Evolutionary conservation across 768 basidiomycete genomes (phyloP).

Genomic region (Tricholoma sp.): DNA sequence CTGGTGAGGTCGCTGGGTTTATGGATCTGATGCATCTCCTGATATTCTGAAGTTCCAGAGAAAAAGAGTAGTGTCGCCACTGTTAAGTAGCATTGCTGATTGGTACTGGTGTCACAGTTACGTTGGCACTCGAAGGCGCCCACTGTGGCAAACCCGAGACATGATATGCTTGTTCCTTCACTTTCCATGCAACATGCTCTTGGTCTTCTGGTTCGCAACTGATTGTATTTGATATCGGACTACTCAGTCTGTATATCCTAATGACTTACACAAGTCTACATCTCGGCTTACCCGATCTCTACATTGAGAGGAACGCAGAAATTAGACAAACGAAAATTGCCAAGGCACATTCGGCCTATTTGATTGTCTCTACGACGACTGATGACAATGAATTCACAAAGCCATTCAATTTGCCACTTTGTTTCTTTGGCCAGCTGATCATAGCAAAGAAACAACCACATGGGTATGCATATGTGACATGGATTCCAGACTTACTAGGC

Average conservation of each 20-base stretch:
- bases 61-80: too few relatives aligned
- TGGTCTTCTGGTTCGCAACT: constrained; percentile 31
- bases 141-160: constrained; percentile 35
- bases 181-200: constrained; percentile 41
- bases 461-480: too few relatives aligned
- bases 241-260: neutral
- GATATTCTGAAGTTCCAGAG: constrained; percentile 22
- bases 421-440: too few relatives aligned
- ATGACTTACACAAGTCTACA: constrained; percentile 56
- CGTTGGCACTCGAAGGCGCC: constrained; percentile 21
- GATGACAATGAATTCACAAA: constrained; percentile 1
- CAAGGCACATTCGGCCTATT: constrained; percentile 64
- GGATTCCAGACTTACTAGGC: too few relatives aligned
- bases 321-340: constrained; percentile 74
- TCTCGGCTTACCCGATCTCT: constrained; percentile 59
- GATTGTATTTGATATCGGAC: neutral
- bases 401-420: constrained; percentile 61
- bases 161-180: constrained; percentile 41
- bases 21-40: constrained; percentile 21
- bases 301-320: constrained; percentile 82
- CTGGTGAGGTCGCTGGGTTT: neutral
- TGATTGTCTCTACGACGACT: constrained; percentile 50
- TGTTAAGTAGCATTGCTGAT: constrained; percentile 18
- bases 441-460: too few relatives aligned
- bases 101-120: constrained; percentile 20